Conservation (phyloP, 169 alveolate species). For the Eimeria sp. region DNA sequence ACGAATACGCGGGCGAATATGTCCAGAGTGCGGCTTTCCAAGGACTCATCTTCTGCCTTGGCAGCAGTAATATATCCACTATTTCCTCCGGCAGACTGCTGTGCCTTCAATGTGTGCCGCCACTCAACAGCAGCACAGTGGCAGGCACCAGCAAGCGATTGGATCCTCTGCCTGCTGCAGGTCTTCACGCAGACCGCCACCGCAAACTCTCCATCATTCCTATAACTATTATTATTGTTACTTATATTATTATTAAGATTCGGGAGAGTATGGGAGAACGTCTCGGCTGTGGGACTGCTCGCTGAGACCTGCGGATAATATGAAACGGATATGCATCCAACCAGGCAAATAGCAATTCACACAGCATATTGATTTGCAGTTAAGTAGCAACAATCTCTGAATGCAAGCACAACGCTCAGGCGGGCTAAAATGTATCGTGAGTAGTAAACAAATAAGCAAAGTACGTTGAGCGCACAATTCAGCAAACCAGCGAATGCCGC, state of each 20-base stretch:
- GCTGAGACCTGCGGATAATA: not conserved
- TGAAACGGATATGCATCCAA: not conserved
- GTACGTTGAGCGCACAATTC: not conserved
- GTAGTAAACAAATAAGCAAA: not conserved
- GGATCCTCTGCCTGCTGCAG: slow-evolving; percentile 24
- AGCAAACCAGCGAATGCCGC: too few species aligned
- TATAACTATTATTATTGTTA: not conserved
- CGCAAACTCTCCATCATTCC: not conserved
- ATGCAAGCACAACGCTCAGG: not conserved
- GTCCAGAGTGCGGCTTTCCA: slow-evolving; percentile 14
- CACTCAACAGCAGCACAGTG: slow-evolving; percentile 10
- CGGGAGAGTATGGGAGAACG: not conserved
- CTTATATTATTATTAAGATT: not conserved
- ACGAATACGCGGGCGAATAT: slow-evolving; percentile 53
- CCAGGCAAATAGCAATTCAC: not conserved
- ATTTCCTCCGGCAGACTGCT: not conserved
- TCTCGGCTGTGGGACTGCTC: slow-evolving; percentile 5
- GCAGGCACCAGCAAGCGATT: slow-evolving; percentile 11
- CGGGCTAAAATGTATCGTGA: not conserved
- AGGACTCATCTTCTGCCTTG: slow-evolving; percentile 1
- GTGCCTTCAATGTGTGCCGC: slow-evolving; percentile 2
- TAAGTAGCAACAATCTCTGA: not conserved
- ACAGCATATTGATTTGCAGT: not conserved
- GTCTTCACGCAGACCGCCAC: not conserved
- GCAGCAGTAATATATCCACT: not conserved